A percentile compares a stretch with the other conserved stretches of the same genome.
Conservation (phyloP, 2,329 filamentous ascomycete genomes). For the Aspergillus aculeatinus region DNA sequence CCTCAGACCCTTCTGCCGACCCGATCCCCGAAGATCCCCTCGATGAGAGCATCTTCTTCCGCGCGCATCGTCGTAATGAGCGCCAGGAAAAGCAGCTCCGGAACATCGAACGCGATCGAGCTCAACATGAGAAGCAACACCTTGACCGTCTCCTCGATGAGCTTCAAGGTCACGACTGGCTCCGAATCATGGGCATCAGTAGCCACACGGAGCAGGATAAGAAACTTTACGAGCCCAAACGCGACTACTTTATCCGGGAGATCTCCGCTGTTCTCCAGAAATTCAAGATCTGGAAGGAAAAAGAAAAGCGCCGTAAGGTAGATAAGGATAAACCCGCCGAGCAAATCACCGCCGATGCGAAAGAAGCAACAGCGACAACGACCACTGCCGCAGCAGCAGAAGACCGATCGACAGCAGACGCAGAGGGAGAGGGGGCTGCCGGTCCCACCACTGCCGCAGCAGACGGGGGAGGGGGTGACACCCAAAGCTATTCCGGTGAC, state of each 20-base stretch:
- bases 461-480: constrained; percentile 12
- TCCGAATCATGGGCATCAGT: constrained; percentile 85
- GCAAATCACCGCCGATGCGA: background rate
- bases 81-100: constrained; percentile 67
- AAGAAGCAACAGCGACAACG: constrained; percentile 3
- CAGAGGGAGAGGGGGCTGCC: constrained; percentile 29
- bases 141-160: constrained; percentile 72
- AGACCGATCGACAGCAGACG: constrained; percentile 47
- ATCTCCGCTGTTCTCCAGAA: constrained; percentile 81
- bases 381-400: constrained; percentile 35
- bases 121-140: constrained; percentile 66
- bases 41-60: constrained; percentile 55
- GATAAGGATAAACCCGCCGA: constrained; percentile 63
- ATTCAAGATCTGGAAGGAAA: constrained; percentile 81
- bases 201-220: constrained; percentile 81
- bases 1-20: background rate
- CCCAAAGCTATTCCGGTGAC: constrained; percentile 45
- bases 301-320: constrained; percentile 79
- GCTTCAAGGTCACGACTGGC: constrained; percentile 87
- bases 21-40: constrained; percentile 52
- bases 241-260: constrained; percentile 79
- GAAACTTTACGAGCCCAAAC: constrained; percentile 81
- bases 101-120: constrained; percentile 65
- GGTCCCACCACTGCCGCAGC: constrained; percentile 10
- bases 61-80: constrained; percentile 60